Evolutionary conservation across 108 stramenopile genomes (phyloP), one percentile per base, ranked within the genome.

Genomic region (Bacterosira constricta): DNA sequence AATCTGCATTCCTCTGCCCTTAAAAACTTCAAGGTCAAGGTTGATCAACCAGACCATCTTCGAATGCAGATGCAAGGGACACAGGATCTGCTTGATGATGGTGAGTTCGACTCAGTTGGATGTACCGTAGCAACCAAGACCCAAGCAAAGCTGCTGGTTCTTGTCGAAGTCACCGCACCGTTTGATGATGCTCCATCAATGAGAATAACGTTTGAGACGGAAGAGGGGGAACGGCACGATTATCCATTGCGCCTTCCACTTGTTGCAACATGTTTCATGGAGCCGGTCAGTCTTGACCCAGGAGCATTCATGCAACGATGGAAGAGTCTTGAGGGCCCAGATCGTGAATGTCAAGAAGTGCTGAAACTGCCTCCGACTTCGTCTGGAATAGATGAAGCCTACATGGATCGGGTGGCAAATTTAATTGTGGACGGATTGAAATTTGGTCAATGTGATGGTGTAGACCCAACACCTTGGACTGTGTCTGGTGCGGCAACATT

Each of bases 241-340:
- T 94, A 94, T 71, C 93, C 93, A 21, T 70, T 97, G 31, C 89
- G 90, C 18, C 81, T 97, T 29, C 96, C 96, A 12, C 89, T 97
- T 63, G 92, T 94, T n/a, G 91, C 92, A 11, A 97, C 92, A 9
- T 95, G 89, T 55, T 97, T 95, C 75, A 91, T 91, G 90, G 93
- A 95, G 66, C 93, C 93, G 10, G 91, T 97, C 29, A 89, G 86
- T 39, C 77, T 92, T 11, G 91, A 92, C 41, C 82, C 90, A 26
- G 86, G 61, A 31, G 90, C 91, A 15, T 94, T 91, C 60, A 91
- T 94, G 89, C 87, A 87, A 47, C 75, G 93, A 77, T 97, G 96
- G 94, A 92, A 87, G 73, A 90, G 90, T 72, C 68, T 97, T 25
- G 94, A 94, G 63, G 91, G 92, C 6, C 87, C 92, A 68, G 90